phyloP scores from a whole-genome alignment of 2,329 filamentous ascomycete genomes.

The Nemania abortiva region DNA sequence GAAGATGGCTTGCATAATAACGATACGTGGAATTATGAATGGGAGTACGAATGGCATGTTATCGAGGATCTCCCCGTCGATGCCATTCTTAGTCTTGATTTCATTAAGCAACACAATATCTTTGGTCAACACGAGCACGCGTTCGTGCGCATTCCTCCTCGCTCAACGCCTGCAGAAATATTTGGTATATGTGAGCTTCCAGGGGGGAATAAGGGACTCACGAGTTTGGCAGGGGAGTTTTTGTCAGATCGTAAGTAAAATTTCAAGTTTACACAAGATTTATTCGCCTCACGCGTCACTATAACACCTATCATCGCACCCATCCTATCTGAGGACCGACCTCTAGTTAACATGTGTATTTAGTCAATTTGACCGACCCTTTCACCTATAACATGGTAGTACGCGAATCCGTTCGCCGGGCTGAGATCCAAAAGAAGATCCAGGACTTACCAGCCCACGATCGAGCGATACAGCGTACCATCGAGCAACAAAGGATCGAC shows the following conservation, averaged over 20 bases:
- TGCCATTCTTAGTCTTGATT: slow-evolving; percentile 16
- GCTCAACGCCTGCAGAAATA: neutral
- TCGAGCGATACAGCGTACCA: neutral
- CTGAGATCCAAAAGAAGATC: slow-evolving; percentile 6
- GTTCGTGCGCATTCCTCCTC: neutral
- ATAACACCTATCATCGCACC: too few species aligned
- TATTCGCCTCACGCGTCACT: neutral
- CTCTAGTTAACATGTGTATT: too few species aligned
- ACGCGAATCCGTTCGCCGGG: slow-evolving; percentile 4
- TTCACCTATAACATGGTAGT: slow-evolving; percentile 18
- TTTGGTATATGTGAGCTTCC: slow-evolving; percentile 21
- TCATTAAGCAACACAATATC: slow-evolving; percentile 23
- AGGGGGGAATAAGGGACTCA: neutral
- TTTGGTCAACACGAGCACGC: slow-evolving; percentile 7
- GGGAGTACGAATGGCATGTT: slow-evolving; percentile 28
- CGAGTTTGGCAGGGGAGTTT: slow-evolving; percentile 10
- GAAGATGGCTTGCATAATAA: neutral
- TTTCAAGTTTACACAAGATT: neutral
- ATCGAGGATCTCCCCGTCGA: slow-evolving; percentile 18
- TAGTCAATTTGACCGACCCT: slow-evolving; percentile 11
- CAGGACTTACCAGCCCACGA: neutral
- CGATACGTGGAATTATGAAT: slow-evolving; percentile 9
- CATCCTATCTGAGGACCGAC: too few species aligned
- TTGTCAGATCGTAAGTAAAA: slow-evolving; percentile 15
- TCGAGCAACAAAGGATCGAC: neutral